These are phyloP conservation scores for Pseudogymnoascus sp. DNA, from an alignment of 2,329 filamentous ascomycete species.

Conservation along the genomic window DNA sequence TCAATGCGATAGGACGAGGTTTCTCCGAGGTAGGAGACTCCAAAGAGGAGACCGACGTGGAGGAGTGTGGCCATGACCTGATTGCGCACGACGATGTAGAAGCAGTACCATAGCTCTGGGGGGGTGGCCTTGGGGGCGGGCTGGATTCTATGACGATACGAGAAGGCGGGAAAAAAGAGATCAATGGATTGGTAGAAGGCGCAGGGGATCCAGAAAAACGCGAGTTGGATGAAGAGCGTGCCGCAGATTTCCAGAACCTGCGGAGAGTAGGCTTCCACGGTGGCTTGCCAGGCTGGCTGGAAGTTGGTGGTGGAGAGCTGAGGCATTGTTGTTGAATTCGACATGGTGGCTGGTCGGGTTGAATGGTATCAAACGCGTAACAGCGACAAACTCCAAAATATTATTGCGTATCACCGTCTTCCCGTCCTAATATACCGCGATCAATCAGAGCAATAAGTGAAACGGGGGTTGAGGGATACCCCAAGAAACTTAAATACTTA, in stretches of 20 bases:
- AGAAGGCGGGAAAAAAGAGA: conserved; percentile 37
- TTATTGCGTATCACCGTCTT: neutral
- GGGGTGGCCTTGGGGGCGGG: conserved; percentile 39
- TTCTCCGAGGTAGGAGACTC: neutral
- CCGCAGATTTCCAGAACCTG: conserved; percentile 35
- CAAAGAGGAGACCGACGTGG: conserved; percentile 16
- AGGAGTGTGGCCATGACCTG: conserved; percentile 35
- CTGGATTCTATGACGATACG: conserved; percentile 45
- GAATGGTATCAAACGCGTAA: neutral
- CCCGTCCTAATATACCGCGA: neutral
- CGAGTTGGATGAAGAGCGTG: conserved; percentile 31
- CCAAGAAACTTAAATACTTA: conserved; percentile 4
- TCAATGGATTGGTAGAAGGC: conserved; percentile 37
- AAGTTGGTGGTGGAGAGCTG: neutral
- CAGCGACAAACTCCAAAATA: neutral
- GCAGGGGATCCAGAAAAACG: conserved; percentile 40
- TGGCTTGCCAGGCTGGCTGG: conserved; percentile 4
- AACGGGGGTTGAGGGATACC: neutral
- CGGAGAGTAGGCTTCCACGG: conserved; percentile 20
- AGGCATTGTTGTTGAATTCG: conserved; percentile 7
- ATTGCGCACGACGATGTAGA: conserved; percentile 38
- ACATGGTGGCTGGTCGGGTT: neutral
- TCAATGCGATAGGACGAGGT: conserved; percentile 22
- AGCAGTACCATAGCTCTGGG: conserved; percentile 37
- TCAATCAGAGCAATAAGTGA: neutral